These are phyloP conservation scores for Esteya vermicola DNA, from an alignment of 2,329 filamentous ascomycete species.

Conservation along the genomic window DNA sequence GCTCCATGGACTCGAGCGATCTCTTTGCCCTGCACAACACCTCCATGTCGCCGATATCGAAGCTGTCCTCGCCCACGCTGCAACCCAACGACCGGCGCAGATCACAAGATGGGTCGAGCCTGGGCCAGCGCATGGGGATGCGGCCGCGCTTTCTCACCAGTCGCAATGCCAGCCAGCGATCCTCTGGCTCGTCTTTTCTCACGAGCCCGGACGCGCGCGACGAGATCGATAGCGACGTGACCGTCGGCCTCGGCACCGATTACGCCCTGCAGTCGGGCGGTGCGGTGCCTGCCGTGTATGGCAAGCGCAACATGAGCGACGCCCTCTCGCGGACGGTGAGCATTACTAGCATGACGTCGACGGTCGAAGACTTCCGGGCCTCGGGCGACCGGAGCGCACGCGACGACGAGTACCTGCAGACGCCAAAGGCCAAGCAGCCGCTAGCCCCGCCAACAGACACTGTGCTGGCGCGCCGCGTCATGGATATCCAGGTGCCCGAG, in stretches of 20 bases:
- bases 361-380: constrained; percentile 42
- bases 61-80: not conserved
- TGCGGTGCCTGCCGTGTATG: constrained; percentile 43
- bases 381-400: constrained; percentile 33
- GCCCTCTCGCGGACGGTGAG: constrained; percentile 64
- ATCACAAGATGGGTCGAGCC: constrained; percentile 20
- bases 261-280: constrained; percentile 74
- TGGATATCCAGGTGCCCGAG: constrained; percentile 81
- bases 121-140: constrained; percentile 28
- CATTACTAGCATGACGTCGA: constrained; percentile 79
- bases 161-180: constrained; percentile 41
- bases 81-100: not conserved
- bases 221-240: constrained; percentile 59
- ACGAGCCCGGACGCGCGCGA: constrained; percentile 38
- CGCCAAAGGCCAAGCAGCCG: constrained; percentile 47
- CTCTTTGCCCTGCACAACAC: not conserved
- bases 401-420: constrained; percentile 42
- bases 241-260: constrained; percentile 53
- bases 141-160: constrained; percentile 45
- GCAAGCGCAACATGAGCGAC: constrained; percentile 30
- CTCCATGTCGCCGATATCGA: not conserved
- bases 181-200: constrained; percentile 45
- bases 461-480: constrained; percentile 73
- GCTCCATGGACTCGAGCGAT: no score
- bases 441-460: constrained; percentile 65